Evolutionary conservation across 2,329 filamentous ascomycete species (phyloP).

Genomic region (Aspergillus proliferans): DNA sequence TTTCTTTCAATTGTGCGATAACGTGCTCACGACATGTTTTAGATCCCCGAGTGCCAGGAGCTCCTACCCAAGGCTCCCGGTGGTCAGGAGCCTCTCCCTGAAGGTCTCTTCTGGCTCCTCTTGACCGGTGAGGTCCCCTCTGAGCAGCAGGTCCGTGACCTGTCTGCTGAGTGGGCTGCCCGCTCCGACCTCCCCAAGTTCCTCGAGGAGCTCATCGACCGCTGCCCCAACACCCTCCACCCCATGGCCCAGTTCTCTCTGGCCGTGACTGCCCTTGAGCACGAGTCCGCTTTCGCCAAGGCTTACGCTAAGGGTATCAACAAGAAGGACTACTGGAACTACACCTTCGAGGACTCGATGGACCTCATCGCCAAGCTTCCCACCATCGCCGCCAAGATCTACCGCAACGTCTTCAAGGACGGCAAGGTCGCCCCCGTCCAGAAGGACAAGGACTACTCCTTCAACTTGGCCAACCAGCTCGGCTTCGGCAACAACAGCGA

Average conservation of each 20-base stretch:
- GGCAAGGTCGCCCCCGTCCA: constrained; percentile 93
- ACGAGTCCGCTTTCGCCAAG: constrained; percentile 95
- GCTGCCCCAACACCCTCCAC: constrained; percentile 97
- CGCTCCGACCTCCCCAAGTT: constrained; percentile 96
- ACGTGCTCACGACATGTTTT: constrained; percentile 17
- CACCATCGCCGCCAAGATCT: constrained; percentile 96
- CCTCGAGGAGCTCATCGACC: constrained; percentile 98
- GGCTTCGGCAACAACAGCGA: constrained; percentile 91
- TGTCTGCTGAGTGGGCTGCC: constrained; percentile 98
- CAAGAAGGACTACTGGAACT: constrained; percentile 99
- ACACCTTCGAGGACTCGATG: constrained; percentile 99
- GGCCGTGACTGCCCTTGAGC: constrained; percentile 95
- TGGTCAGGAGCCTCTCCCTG: constrained; percentile 92
- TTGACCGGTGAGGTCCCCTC: constrained; percentile 94
- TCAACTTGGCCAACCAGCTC: constrained; percentile 99
- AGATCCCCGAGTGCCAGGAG: constrained; percentile 97
- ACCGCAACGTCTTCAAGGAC: constrained; percentile 99
- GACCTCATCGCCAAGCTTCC: constrained; percentile 99
- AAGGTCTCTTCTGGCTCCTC: constrained; percentile 99
- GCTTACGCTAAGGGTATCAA: constrained; percentile 98
- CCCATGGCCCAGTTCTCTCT: constrained; percentile 99
- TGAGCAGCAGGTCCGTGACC: constrained; percentile 96
- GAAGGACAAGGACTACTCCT: constrained; percentile 99
- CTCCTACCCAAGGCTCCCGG: constrained; percentile 94
- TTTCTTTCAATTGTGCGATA: neutral